Evolutionary conservation across 306 rosid genomes (phyloP).

Genomic region (Rubus idaeus): DNA sequence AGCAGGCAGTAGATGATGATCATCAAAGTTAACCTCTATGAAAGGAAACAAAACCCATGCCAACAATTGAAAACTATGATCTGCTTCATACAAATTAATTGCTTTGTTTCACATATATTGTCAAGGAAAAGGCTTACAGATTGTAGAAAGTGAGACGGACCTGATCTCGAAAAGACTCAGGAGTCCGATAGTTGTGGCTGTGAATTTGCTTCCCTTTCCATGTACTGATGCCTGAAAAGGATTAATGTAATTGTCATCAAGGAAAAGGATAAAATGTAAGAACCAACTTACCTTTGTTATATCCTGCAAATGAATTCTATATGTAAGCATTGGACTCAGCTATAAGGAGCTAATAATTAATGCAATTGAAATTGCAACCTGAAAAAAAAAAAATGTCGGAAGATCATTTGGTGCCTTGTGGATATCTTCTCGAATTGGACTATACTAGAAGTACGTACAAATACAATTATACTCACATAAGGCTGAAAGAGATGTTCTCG

Average conservation of each 20-base stretch:
- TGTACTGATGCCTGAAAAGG: slow-evolving; percentile 40
- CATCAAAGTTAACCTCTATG: not conserved
- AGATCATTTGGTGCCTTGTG: not conserved
- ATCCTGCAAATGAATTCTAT: too few relatives aligned
- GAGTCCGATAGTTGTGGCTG: slow-evolving; percentile 70
- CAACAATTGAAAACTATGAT: not conserved
- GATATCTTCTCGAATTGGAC: too few relatives aligned
- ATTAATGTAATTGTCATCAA: not conserved
- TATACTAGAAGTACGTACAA: too few relatives aligned
- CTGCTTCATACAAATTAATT: not conserved
- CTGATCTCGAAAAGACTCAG: slow-evolving; percentile 57
- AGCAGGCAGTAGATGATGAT: not conserved
- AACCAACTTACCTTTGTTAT: too few relatives aligned
- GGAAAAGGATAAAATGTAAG: too few relatives aligned
- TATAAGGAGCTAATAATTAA: not conserved
- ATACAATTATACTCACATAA: too few relatives aligned
- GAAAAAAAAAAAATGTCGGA: not conserved
- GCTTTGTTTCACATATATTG: not conserved
- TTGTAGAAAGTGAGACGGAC: slow-evolving; percentile 31
- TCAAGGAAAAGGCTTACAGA: not conserved
- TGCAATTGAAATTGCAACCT: not conserved
- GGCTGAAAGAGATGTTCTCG: too few relatives aligned
- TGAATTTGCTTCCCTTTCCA: slow-evolving; percentile 73
- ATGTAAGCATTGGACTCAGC: too few relatives aligned
- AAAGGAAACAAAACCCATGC: not conserved